A percentile compares a stretch with the other conserved stretches of the same genome.
Evolutionary conservation across 2,329 filamentous ascomycete species (phyloP).

Genomic region (Exophiala lecanii-corni): DNA sequence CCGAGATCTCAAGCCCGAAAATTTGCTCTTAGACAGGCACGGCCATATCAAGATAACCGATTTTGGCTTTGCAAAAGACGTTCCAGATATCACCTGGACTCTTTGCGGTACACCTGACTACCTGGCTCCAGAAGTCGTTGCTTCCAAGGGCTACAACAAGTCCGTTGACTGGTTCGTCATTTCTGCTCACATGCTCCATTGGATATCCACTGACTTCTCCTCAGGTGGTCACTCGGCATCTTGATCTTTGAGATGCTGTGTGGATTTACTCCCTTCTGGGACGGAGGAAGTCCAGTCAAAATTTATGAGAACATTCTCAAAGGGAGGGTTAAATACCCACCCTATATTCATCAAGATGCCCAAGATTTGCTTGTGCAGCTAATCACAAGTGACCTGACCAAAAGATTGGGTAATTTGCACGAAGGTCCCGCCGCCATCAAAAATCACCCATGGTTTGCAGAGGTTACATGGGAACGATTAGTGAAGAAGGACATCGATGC

Average conservation of each 20-base stretch:
- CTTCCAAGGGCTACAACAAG: slow-evolving; percentile 99
- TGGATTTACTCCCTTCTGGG: slow-evolving; percentile 98
- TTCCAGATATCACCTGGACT: slow-evolving; percentile 98
- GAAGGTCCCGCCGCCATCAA: slow-evolving; percentile 89
- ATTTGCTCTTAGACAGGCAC: slow-evolving; percentile 83
- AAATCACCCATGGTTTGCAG: slow-evolving; percentile 91
- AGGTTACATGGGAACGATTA: slow-evolving; percentile 95
- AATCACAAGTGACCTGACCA: slow-evolving; percentile 92
- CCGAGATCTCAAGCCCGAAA: slow-evolving; percentile 93
- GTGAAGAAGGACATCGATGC: slow-evolving; percentile 96
- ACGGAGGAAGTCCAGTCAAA: slow-evolving; percentile 94
- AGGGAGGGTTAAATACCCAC: slow-evolving; percentile 92
- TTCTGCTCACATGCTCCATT: slow-evolving; percentile 12
- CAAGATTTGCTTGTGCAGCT: slow-evolving; percentile 87
- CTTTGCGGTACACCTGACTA: slow-evolving; percentile 97
- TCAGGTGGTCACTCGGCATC: slow-evolving; percentile 96
- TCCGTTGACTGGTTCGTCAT: slow-evolving; percentile 82
- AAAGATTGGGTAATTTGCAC: slow-evolving; percentile 89
- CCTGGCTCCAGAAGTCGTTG: slow-evolving; percentile 95
- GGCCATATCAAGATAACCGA: slow-evolving; percentile 96
- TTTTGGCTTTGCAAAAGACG: slow-evolving; percentile 97
- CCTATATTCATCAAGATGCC: slow-evolving; percentile 90
- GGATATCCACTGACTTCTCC: slow-evolving; percentile 11
- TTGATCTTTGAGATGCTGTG: slow-evolving; percentile 99
- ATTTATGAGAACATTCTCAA: slow-evolving; percentile 99